Percentiles rank a stretch among this genome's conserved stretches.
Conservation (phyloP, 345 rosid genomes). For the Aegle marmelos region DNA sequence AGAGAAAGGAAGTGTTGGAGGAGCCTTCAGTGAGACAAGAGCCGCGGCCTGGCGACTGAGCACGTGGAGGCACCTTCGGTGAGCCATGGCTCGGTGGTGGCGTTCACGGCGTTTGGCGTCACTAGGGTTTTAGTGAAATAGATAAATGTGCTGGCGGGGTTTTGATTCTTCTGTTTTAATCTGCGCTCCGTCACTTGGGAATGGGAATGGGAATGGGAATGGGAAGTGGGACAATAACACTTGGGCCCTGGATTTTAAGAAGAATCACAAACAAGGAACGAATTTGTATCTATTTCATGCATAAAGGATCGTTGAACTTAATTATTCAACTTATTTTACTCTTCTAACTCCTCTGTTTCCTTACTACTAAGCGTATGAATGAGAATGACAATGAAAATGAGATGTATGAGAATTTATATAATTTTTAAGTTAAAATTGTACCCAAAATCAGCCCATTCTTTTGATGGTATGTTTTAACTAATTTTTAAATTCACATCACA, state of each 20-base stretch:
- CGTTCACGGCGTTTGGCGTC: constrained; percentile 2
- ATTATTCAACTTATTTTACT: too few relatives aligned
- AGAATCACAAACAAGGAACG: background rate
- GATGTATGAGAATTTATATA: too few relatives aligned
- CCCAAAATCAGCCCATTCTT: too few relatives aligned
- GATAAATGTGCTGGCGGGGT: background rate
- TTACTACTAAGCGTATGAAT: too few relatives aligned
- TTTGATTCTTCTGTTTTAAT: background rate
- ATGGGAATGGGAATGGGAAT: background rate
- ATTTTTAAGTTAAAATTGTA: too few relatives aligned
- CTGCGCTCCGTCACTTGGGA: too few relatives aligned
- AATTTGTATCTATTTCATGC: background rate
- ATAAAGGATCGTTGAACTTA: too few relatives aligned
- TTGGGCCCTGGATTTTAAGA: background rate
- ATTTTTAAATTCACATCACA: too few relatives aligned
- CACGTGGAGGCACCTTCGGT: constrained; percentile 57
- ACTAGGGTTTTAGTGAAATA: background rate
- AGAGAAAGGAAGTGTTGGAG: background rate
- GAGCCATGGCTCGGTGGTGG: constrained; percentile 44
- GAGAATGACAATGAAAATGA: too few relatives aligned
- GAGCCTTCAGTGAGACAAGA: constrained; percentile 26
- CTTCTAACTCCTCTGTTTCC: too few relatives aligned
- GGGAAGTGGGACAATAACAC: background rate
- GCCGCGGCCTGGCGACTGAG: constrained; percentile 46
- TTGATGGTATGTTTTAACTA: too few relatives aligned